A percentile compares a stretch with the other conserved stretches of the same genome.
Evolutionary conservation across 257 asterid genomes (phyloP).

Genomic region (Leptodermis oblonga): DNA sequence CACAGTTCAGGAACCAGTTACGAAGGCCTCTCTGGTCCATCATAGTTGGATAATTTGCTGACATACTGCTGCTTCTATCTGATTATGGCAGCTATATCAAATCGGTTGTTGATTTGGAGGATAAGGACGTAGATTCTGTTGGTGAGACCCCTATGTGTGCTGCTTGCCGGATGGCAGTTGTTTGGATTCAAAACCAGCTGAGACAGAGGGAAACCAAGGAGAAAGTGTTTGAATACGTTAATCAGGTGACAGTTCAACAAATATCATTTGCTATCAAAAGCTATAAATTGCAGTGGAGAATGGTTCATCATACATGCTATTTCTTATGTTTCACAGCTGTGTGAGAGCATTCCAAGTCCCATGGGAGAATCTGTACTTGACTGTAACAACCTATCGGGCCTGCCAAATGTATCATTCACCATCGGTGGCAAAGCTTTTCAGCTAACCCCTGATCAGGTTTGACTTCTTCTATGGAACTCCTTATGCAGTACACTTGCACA

Average conservation of each 20-base stretch:
- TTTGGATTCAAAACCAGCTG: constrained; percentile 85
- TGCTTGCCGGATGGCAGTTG: constrained; percentile 93
- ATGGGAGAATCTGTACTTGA: constrained; percentile 67
- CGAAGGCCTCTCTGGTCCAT: background rate
- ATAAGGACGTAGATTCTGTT: constrained; percentile 4
- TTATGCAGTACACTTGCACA: background rate
- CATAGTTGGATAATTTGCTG: background rate
- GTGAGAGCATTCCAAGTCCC: constrained; percentile 89
- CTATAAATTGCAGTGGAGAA: background rate
- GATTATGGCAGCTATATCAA: constrained; percentile 60
- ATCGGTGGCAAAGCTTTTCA: constrained; percentile 52
- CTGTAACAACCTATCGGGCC: constrained; percentile 46
- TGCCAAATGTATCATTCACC: constrained; percentile 74
- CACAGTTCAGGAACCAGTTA: background rate
- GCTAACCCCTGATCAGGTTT: constrained; percentile 89
- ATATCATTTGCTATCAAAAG: constrained; percentile 1
- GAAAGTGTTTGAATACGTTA: constrained; percentile 57
- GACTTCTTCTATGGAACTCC: background rate
- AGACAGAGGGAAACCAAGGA: constrained; percentile 57
- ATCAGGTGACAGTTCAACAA: constrained; percentile 50
- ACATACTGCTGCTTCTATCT: background rate
- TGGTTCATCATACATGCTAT: background rate
- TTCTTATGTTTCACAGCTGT: constrained; percentile 48
- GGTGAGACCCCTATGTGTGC: constrained; percentile 53
- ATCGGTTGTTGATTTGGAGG: constrained; percentile 62